Evolutionary conservation across 495 filamentous ascomycete species (phyloP), one percentile per base, ranked within the genome.

Genomic region (Aspergillus egyptiacus): DNA sequence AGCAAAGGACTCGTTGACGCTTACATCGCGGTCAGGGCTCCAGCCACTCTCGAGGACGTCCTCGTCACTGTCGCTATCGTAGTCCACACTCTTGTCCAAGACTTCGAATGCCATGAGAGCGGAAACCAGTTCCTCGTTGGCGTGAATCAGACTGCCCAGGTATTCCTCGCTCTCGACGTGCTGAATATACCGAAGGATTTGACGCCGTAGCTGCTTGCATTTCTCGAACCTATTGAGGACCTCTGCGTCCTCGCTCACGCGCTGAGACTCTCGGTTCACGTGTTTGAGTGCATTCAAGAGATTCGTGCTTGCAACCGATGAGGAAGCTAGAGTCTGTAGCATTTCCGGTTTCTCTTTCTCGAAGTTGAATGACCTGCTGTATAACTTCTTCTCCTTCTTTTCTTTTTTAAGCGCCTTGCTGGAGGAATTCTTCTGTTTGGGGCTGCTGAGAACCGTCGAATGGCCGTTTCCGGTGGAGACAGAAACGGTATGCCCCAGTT

Each of bases 21-120:
- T 56, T 20, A 58, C 65, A 15, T 65, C 56, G 6, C 64, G 61
- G 8, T 60, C 59, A 11, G 65, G 63, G 11, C 55, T 64, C 68
- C 66, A 68, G 50, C 61, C 69, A 14, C 54, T 60, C 28, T 66
- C 64, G 11, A 64, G 64, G 42, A 59, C 64, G 35, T 74, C 69
- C 17, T 74, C 68, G 20, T 97, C 94, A 41, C 89, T 95, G 61
- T 99, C 94, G 56, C 89, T 95, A 65, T 99, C 93, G 39, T 95
- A 89, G 51, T 96, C 91, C 49, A 96, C 84, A 51, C 93, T 95
- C 55, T 93, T 90, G 62, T 99, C 91, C 19, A 95, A 75, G 41
- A 94, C 86, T 65, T 96, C 93, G 61, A 87, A 99, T 0, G 90
- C 85, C 81, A 93, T 95, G 47, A 99, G 72, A 2, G 91, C 91